Evolutionary conservation across 768 basidiomycete genomes (phyloP).

Genomic region (Trametes meyenii): DNA sequence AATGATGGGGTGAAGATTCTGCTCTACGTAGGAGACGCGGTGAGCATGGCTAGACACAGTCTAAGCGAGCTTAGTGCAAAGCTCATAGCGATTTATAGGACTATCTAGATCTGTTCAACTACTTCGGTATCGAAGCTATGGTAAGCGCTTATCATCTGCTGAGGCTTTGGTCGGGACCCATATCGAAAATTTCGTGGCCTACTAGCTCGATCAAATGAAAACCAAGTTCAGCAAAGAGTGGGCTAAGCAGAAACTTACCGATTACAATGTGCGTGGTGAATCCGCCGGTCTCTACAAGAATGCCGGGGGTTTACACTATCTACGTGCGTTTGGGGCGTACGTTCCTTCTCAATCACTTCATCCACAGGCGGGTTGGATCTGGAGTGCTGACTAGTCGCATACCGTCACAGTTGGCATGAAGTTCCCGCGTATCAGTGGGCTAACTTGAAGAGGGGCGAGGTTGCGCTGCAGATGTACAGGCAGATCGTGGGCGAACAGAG

Average conservation of each 20-base stretch:
- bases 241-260: conserved; percentile 45
- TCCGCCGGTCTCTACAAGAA: conserved; percentile 57
- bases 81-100: conserved; percentile 32
- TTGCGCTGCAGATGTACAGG: conserved; percentile 35
- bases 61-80: not conserved
- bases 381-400: not conserved
- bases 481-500: conserved; percentile 30
- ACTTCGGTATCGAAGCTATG: conserved; percentile 58
- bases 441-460: conserved; percentile 25
- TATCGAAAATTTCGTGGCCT: not conserved
- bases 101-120: conserved; percentile 58
- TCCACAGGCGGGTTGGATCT: not conserved
- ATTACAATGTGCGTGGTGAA: conserved; percentile 53
- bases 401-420: conserved; percentile 27
- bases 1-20: conserved; percentile 56
- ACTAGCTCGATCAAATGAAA: conserved; percentile 45
- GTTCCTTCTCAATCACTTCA: not conserved
- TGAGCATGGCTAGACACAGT: conserved; percentile 29
- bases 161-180: not conserved
- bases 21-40: conserved; percentile 59
- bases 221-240: conserved; percentile 48
- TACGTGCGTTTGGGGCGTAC: conserved; percentile 45
- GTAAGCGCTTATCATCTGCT: conserved; percentile 32
- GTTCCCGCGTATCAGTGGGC: conserved; percentile 32
- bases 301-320: conserved; percentile 56